phyloP scores from a whole-genome alignment of 164 flowering plant genomes.

The Liquidambar formosana region DNA sequence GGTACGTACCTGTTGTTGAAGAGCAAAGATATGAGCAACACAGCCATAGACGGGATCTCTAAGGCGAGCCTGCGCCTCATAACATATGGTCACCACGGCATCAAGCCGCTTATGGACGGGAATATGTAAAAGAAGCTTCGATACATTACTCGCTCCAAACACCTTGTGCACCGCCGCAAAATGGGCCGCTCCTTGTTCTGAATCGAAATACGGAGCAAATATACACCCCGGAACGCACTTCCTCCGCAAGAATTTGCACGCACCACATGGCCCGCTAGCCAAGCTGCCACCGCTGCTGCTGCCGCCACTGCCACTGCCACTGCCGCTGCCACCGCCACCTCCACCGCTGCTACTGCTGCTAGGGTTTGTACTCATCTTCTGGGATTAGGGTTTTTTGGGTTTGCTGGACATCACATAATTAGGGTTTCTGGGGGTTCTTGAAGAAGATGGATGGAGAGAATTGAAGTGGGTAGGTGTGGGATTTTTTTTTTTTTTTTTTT shows the following conservation, averaged over 20 bases:
- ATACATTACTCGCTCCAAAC: constrained; percentile 94
- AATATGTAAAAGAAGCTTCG: constrained; percentile 77
- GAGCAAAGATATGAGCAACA: constrained; percentile 81
- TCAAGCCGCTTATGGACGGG: constrained; percentile 77
- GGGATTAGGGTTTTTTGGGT: background rate
- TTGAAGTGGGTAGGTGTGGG: constrained; percentile 20
- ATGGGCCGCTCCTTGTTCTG: constrained; percentile 92
- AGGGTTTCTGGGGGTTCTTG: constrained; percentile 19
- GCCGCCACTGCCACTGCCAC: constrained; percentile 31
- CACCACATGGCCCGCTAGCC: constrained; percentile 92
- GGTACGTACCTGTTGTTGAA: constrained; percentile 82
- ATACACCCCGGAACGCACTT: constrained; percentile 87
- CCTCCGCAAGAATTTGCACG: constrained; percentile 90
- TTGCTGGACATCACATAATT: constrained; percentile 1
- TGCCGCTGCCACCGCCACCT: constrained; percentile 20
- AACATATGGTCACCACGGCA: constrained; percentile 86
- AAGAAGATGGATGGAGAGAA: background rate
- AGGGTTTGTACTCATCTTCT: constrained; percentile 43
- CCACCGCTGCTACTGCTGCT: constrained; percentile 29
- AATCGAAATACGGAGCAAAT: constrained; percentile 91
- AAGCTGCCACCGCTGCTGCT: constrained; percentile 45
- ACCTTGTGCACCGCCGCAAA: constrained; percentile 98
- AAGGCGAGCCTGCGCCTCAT: constrained; percentile 89
- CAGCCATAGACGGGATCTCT: constrained; percentile 94
- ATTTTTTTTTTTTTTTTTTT: constrained; percentile 4